A percentile compares a stretch with the other conserved stretches of the same genome.
These are phyloP conservation scores for Plasmodium berghei DNA, from an alignment of 169 alveolate species.

Conservation along the genomic window DNA sequence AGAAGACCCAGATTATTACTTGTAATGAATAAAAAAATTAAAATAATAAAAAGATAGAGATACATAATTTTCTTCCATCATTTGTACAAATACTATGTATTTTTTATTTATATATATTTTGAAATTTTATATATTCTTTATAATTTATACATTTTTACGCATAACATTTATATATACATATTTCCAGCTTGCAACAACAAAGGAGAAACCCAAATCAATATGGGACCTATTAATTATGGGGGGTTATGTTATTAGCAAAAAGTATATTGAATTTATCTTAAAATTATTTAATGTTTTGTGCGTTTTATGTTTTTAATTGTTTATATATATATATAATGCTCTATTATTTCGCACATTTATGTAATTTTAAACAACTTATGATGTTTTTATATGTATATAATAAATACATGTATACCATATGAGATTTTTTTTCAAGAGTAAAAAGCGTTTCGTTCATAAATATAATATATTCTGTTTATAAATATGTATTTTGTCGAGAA, in stretches of 20 bases:
- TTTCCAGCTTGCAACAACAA: constrained; percentile 44
- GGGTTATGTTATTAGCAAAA: not conserved
- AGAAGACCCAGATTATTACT: constrained; percentile 73
- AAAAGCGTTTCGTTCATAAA: not conserved
- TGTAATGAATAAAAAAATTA: constrained; percentile 52
- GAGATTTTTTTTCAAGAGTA: not conserved
- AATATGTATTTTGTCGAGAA: too few relatives aligned
- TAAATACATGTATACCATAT: not conserved
- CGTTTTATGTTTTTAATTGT: too few relatives aligned
- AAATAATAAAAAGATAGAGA: constrained; percentile 3
- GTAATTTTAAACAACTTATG: too few relatives aligned
- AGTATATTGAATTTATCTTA: not conserved
- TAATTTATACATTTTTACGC: too few relatives aligned
- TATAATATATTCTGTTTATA: too few relatives aligned
- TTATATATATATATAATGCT: too few relatives aligned
- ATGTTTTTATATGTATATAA: too few relatives aligned
- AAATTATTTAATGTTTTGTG: not conserved
- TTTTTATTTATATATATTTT: too few relatives aligned
- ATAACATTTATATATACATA: constrained; percentile 6
- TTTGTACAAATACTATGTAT: not conserved
- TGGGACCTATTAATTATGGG: constrained; percentile 40
- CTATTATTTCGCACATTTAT: too few relatives aligned
- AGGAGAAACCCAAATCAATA: constrained; percentile 44
- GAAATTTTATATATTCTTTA: too few relatives aligned
- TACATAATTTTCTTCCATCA: not conserved